Conservation (phyloP, 805 yeast genomes). For the Saccharomycopsis sp. region DNA sequence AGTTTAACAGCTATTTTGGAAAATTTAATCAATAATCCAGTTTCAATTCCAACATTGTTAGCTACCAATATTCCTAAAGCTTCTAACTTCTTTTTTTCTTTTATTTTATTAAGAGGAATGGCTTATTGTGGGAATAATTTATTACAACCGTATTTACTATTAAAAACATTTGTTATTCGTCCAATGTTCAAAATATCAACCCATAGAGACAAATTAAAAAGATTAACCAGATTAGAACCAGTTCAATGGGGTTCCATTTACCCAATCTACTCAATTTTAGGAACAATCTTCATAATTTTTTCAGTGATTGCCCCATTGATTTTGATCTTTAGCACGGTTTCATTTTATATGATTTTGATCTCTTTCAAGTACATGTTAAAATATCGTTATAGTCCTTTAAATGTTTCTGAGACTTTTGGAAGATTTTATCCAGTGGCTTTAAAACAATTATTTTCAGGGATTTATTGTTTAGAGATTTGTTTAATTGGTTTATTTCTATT, state of each 20-base stretch:
- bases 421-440: slow-evolving; percentile 63
- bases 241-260: slow-evolving; percentile 71
- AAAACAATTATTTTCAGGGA: slow-evolving; percentile 67
- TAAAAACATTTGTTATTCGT: slow-evolving; percentile 23
- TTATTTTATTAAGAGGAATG: slow-evolving; percentile 62
- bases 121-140: slow-evolving; percentile 67
- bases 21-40: slow-evolving; percentile 56
- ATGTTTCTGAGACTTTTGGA: slow-evolving; percentile 58
- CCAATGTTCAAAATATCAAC: slow-evolving; percentile 32
- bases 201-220: slow-evolving; percentile 45
- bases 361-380: slow-evolving; percentile 64
- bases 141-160: slow-evolving; percentile 45
- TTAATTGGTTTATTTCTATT: slow-evolving; percentile 66
- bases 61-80: slow-evolving; percentile 80
- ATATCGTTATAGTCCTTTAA: slow-evolving; percentile 41
- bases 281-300: slow-evolving; percentile 69
- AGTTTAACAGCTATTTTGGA: slow-evolving; percentile 58
- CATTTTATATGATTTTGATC: slow-evolving; percentile 45
- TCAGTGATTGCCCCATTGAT: slow-evolving; percentile 74
- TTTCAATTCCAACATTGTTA: slow-evolving; percentile 56
- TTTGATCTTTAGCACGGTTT: slow-evolving; percentile 44
- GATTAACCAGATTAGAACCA: slow-evolving; percentile 34
- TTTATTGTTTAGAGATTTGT: slow-evolving; percentile 72
- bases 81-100: slow-evolving; percentile 77
- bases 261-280: slow-evolving; percentile 68